phyloP scores from a whole-genome alignment of 1,284 basidiomycete genomes.

The Puccinia brachypodii region DNA sequence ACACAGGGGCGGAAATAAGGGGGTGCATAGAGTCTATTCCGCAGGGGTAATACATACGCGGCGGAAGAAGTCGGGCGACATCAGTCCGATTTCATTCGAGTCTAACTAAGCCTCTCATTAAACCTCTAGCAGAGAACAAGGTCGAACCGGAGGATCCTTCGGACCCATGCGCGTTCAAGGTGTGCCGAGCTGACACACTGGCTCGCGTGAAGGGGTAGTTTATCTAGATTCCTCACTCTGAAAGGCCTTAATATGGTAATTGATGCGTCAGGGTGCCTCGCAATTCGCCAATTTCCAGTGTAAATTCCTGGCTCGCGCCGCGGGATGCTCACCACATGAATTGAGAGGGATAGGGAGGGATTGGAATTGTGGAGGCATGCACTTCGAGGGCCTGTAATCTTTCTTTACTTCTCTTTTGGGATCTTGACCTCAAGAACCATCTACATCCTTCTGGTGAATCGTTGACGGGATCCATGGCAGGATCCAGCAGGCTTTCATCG shows the following conservation, averaged over 20 bases:
- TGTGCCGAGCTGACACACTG: background rate
- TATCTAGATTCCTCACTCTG: background rate
- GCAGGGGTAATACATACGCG: slow-evolving; percentile 9
- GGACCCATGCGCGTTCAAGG: background rate
- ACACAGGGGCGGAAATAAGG: slow-evolving; percentile 2
- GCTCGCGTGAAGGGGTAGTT: background rate
- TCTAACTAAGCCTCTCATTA: background rate
- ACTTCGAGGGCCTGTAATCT: no score
- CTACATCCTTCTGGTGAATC: no score
- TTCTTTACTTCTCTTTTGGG: no score
- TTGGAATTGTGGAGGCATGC: no score
- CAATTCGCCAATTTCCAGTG: background rate
- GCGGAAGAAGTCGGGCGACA: background rate
- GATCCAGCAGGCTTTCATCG: no score
- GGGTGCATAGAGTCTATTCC: slow-evolving; percentile 5
- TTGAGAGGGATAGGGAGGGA: no score
- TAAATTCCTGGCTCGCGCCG: no score
- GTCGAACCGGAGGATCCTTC: background rate
- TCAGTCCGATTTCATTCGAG: background rate
- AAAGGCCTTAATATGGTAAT: no score
- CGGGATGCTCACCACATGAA: no score
- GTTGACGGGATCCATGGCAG: no score
- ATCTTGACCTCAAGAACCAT: no score
- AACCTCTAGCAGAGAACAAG: background rate
- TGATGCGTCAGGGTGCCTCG: background rate